Evolutionary conservation across 2,329 filamentous ascomycete species (phyloP).

Genomic region (Trichoderma arundinaceum): DNA sequence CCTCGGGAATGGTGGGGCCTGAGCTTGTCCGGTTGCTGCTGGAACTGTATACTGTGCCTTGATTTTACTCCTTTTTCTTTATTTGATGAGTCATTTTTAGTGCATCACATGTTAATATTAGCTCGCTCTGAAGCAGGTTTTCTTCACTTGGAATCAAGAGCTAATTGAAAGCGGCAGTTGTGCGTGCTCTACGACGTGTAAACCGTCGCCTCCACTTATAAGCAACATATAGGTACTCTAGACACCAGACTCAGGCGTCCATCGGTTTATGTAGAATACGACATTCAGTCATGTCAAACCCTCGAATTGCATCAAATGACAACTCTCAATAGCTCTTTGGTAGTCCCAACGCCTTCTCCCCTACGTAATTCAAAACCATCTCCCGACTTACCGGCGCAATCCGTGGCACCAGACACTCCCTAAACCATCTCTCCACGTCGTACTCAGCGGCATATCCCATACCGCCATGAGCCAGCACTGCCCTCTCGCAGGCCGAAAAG

Average conservation of each 20-base stretch:
- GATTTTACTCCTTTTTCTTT: not conserved
- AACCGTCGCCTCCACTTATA: not conserved
- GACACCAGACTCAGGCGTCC: not conserved
- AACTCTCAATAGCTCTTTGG: constrained; percentile 66
- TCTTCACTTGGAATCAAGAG: too few species aligned
- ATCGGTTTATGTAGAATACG: not conserved
- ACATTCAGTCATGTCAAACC: not conserved
- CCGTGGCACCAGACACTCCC: constrained; percentile 68
- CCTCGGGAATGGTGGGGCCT: constrained; percentile 3
- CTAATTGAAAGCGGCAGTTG: too few species aligned
- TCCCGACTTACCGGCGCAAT: constrained; percentile 70
- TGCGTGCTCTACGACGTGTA: too few species aligned
- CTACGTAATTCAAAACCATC: constrained; percentile 78
- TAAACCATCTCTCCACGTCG: constrained; percentile 68
- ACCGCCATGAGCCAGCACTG: constrained; percentile 63
- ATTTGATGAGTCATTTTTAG: too few species aligned
- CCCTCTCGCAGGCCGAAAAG: constrained; percentile 66
- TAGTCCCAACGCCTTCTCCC: constrained; percentile 69
- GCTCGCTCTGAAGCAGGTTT: too few species aligned
- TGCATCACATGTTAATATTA: too few species aligned
- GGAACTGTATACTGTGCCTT: not conserved
- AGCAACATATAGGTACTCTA: not conserved
- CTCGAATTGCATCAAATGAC: not conserved
- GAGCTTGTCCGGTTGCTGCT: constrained; percentile 3
- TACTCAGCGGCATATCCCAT: constrained; percentile 71